Base-by-base conservation (phyloP, 805 yeast genomes). In the Cyberlindnera nakhonratchasimensis region DNA sequence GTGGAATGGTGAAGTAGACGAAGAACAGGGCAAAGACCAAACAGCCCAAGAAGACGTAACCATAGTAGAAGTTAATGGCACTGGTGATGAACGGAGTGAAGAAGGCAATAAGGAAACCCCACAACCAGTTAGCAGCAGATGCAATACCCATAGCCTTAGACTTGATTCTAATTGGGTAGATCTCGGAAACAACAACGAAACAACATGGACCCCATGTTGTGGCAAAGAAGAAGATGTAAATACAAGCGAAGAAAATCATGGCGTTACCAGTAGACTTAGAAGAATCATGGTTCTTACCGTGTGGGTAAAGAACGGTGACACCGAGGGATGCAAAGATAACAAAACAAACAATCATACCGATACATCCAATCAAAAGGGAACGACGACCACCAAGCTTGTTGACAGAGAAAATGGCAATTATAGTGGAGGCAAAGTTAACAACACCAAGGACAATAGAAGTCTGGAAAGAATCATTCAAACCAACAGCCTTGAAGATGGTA, bases 171-270 rank as follows among this genome's bases (percentile, higher is more conserved):
- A 81, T 71, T 64, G 89, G 89, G 66, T 77, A 82, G 40, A 80
- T 71, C 64, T 82, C 88, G 34, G 86, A 75, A 30, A 77, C 74
- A 52, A 81, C 79, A 46, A 78, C 79, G 64, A 70, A 81, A 43
- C 74, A 77, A 54, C 75, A 72, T 57, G 86, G 84, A 52, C 86
- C 87, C 87, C 87, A 82, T 21, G 86, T 77, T 36, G 81, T 73
- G 22, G 88, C 87, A 55, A 81, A 82, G 70, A 72, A 79, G 74
- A 80, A 80, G 51, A 82, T 77, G 72, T 70, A 82, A 55, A 82
- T 67, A 70, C 85, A 79, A 20, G 87, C 72, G 53, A 82, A 71
- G 66, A 79, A 77, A 60, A 82, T 80, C 86, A 82, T 78, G 41
- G 78, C 82, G 62, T 77, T 64, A 66, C 87, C 87, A 39, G 81